Base-by-base conservation (phyloP, 176 grass and related monocot species). In the Melocanna baccifera region DNA sequence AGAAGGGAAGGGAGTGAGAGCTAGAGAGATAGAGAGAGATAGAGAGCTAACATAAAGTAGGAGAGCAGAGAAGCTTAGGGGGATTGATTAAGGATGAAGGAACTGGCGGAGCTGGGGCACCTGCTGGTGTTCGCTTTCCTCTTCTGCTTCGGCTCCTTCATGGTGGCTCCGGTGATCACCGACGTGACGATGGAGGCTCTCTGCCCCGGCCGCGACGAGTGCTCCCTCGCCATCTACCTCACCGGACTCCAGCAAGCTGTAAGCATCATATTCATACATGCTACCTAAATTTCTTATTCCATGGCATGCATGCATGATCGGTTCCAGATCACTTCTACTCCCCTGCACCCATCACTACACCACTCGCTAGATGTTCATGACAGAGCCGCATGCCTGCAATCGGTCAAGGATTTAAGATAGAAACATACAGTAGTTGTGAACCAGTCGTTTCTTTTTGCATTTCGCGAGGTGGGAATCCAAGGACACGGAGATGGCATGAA, bases 211-310 rank as follows among this genome's bases (percentile, higher is more conserved):
- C 39, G 40, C 3, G 91, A 92, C 71, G 64, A 82, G 87, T 92
- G 91, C 87, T 92, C 91, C 37, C 84, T 92, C 67, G 87, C 91
- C 87, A 87, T 92, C 91, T 92, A 87, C 84, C 91, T 90, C 81
- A 77, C 81, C 50, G 91, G 91, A 0, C 41, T 92, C 76, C 87
- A 92, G 77, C 91, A 92, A 85, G 87, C 77, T 23, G 91, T 92
- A 76, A 75, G 86, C 6, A 23, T 40, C 28, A 22, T 10, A 1
- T 9, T 0, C 6, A 9, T 19, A 13, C 26, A 34, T 52, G 15
- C 50, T 19, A 12, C 12, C 50, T 52, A 16, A 6, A 18, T 48
- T 18, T 52, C 45, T 4, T 14, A 11, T 11, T 1, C 2, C 45
- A 47, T 47, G 45, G 45, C 45, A 47, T 10, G 41, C 47, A 15